A percentile compares a stretch with the other conserved stretches of the same genome.
Evolutionary conservation across 768 basidiomycete species (phyloP).

Genomic region (Amyloporia xantha): DNA sequence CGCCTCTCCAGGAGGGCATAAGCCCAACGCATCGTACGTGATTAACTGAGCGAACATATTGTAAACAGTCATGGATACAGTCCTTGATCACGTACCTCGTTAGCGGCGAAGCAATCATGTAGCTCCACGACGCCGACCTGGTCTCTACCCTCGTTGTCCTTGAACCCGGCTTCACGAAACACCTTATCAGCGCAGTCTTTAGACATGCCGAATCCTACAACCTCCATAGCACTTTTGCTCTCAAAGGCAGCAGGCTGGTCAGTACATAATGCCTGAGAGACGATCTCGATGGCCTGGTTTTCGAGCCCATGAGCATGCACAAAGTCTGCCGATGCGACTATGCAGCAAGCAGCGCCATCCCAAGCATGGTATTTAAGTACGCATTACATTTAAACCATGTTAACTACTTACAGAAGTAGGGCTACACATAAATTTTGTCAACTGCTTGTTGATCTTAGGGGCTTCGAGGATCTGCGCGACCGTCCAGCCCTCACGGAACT

Average conservation of each 20-base stretch:
- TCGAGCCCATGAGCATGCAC: conserved; percentile 65
- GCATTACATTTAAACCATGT: neutral
- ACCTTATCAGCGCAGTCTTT: conserved; percentile 60
- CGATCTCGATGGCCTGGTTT: conserved; percentile 84
- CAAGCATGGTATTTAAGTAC: conserved; percentile 20
- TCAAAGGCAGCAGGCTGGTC: conserved; percentile 63
- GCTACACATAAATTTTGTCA: conserved; percentile 84
- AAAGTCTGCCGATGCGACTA: conserved; percentile 75
- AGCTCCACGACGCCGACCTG: conserved; percentile 81
- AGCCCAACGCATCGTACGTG: conserved; percentile 74
- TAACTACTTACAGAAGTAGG: conserved; percentile 55
- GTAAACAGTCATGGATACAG: neutral
- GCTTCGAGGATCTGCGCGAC: conserved; percentile 63
- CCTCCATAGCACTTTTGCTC: conserved; percentile 65
- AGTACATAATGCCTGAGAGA: conserved; percentile 57
- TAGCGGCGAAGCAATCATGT: conserved; percentile 81
- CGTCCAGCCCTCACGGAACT: conserved; percentile 76
- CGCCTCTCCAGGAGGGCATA: conserved; percentile 60
- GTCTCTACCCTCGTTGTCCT: conserved; percentile 53
- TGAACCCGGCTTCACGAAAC: conserved; percentile 66
- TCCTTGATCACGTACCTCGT: conserved; percentile 47
- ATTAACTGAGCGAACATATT: conserved; percentile 45
- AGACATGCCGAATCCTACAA: conserved; percentile 78
- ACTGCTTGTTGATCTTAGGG: conserved; percentile 61
- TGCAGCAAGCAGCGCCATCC: conserved; percentile 73